Percentiles rank a stretch among this genome's conserved stretches.
Conservation (phyloP, 2,329 filamentous ascomycete genomes). For the Phaeosphaeria sp. region DNA sequence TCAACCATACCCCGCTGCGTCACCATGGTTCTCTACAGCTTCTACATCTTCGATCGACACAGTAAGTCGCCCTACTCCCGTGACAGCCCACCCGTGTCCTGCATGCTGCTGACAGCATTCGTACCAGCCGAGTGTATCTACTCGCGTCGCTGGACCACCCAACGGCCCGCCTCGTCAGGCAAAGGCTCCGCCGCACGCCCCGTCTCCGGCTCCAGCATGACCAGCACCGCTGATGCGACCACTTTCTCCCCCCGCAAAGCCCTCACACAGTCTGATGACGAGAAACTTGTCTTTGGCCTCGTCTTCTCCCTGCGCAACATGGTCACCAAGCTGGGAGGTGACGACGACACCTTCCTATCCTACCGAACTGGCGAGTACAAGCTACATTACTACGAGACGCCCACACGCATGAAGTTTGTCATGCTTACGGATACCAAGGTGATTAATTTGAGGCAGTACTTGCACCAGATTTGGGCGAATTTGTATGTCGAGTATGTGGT, state of each 20-base stretch:
- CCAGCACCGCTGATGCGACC: constrained; percentile 50
- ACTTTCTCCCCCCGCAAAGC: constrained; percentile 40
- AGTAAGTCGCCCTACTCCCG: constrained; percentile 63
- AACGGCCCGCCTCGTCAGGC: constrained; percentile 54
- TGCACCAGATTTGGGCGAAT: constrained; percentile 99
- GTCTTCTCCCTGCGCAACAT: constrained; percentile 97
- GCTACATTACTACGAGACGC: constrained; percentile 98
- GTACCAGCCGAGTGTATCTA: constrained; percentile 92
- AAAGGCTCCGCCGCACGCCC: constrained; percentile 53
- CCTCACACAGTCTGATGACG: constrained; percentile 75
- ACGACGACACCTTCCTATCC: constrained; percentile 90
- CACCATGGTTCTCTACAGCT: constrained; percentile 90
- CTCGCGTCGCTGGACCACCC: constrained; percentile 78
- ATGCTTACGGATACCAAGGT: constrained; percentile 92
- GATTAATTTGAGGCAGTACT: constrained; percentile 87
- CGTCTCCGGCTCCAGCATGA: constrained; percentile 55
- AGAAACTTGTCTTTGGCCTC: constrained; percentile 96
- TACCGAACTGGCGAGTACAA: constrained; percentile 96
- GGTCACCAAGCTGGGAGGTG: constrained; percentile 91
- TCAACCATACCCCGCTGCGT: background rate
- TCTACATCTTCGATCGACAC: constrained; percentile 99
- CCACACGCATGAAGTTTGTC: constrained; percentile 93
- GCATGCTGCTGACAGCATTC: constrained; percentile 23
- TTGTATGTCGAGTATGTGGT: constrained; percentile 92
- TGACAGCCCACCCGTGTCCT: constrained; percentile 3